phyloP scores from a whole-genome alignment of 352 stramenopile genomes.

The Aphanomyces cochlioides region DNA sequence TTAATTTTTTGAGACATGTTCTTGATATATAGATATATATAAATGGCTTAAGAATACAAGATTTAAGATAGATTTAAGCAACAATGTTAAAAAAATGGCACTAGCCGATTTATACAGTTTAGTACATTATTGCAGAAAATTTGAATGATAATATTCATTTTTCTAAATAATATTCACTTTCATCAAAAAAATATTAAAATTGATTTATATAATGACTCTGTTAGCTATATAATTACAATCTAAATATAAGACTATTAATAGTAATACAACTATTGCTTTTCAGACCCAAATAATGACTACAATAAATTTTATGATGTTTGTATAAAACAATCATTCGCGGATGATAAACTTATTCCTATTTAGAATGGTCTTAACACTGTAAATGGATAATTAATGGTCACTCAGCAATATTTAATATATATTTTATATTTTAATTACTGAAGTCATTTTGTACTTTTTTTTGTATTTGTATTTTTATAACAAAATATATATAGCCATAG shows the following conservation, averaged over 20 bases:
- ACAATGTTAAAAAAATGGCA: neutral
- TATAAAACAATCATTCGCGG: neutral
- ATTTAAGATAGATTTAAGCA: constrained; percentile 3
- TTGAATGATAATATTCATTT: constrained; percentile 11
- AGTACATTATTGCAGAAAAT: constrained; percentile 4
- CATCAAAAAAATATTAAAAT: constrained; percentile 8
- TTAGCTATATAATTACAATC: constrained; percentile 2
- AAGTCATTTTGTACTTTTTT: neutral
- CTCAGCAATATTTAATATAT: constrained; percentile 1
- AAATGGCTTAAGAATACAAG: too few relatives aligned
- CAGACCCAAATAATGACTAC: constrained; percentile 2
- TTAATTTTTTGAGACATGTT: too few relatives aligned
- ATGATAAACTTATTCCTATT: neutral
- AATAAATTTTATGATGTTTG: constrained; percentile 8
- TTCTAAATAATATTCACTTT: constrained; percentile 7
- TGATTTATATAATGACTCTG: neutral
- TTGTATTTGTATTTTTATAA: constrained; percentile 7
- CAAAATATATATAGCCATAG: constrained; percentile 1
- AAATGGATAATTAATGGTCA: constrained; percentile 9
- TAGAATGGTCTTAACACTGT: constrained; percentile 3
- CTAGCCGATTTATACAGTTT: constrained; percentile 8
- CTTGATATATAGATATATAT: too few relatives aligned
- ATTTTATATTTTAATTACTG: constrained; percentile 3
- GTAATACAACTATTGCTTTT: neutral
- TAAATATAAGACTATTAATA: constrained; percentile 5